Evolutionary conservation across 139 green algal species (phyloP).

Genomic region (Mychonastes homosphaera): DNA sequence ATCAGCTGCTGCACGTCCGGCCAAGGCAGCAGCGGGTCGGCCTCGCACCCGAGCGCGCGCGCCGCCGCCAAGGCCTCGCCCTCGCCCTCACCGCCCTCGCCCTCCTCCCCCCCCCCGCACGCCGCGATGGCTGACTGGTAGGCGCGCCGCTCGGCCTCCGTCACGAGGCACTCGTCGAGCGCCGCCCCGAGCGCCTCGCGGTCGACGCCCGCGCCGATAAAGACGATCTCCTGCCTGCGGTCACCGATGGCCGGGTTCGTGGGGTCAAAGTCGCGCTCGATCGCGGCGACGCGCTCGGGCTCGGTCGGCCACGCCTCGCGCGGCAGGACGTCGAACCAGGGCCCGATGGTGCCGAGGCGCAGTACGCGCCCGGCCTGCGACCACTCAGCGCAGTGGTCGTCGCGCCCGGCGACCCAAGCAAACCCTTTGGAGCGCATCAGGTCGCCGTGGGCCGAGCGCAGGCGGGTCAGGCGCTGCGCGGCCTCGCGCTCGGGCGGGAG

Average conservation of each 20-base stretch:
- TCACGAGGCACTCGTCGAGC: slow-evolving; percentile 49
- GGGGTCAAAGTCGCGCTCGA: slow-evolving; percentile 31
- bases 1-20: too few relatives aligned
- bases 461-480: neutral
- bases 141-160: slow-evolving; percentile 40
- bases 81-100: too few relatives aligned
- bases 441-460: slow-evolving; percentile 16
- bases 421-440: slow-evolving; percentile 54
- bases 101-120: too few relatives aligned
- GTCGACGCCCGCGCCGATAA: slow-evolving; percentile 62
- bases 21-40: too few relatives aligned
- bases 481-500: slow-evolving; percentile 4
- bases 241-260: slow-evolving; percentile 27
- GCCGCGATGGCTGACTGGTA: too few relatives aligned
- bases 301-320: slow-evolving; percentile 20
- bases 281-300: slow-evolving; percentile 6
- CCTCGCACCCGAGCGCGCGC: too few relatives aligned
- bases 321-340: slow-evolving; percentile 8
- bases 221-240: slow-evolving; percentile 69
- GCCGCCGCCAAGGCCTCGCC: too few relatives aligned
- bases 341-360: slow-evolving; percentile 11
- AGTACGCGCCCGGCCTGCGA: slow-evolving; percentile 35
- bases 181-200: slow-evolving; percentile 33
- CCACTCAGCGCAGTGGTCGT: slow-evolving; percentile 35
- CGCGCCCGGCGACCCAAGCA: slow-evolving; percentile 31